These are phyloP conservation scores for Venturia carpophila DNA, from an alignment of 2,329 filamentous ascomycete species.

Conservation along the genomic window DNA sequence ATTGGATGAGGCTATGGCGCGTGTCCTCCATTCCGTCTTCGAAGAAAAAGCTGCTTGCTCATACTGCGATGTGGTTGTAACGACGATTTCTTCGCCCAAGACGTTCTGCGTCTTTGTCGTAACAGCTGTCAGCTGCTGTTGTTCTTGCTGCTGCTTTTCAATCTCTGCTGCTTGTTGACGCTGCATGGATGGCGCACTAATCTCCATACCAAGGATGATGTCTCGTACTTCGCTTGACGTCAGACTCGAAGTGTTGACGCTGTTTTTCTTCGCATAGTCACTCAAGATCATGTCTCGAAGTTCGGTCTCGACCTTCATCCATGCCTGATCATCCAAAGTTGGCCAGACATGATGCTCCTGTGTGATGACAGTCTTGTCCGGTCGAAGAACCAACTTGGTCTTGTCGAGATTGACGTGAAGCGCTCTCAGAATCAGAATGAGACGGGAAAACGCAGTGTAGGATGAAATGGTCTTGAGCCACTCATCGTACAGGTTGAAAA, in stretches of 20 bases:
- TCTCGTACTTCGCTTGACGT: conserved; percentile 96
- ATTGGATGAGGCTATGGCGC: conserved; percentile 94
- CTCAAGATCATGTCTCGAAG: conserved; percentile 92
- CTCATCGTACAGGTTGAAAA: conserved; percentile 98
- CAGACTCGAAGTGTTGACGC: conserved; percentile 94
- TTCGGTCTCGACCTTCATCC: conserved; percentile 99
- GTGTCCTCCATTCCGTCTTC: conserved; percentile 96
- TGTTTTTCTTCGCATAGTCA: conserved; percentile 99
- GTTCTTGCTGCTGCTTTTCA: conserved; percentile 96
- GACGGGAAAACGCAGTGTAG: conserved; percentile 94
- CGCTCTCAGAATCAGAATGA: conserved; percentile 87
- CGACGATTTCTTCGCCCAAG: conserved; percentile 94
- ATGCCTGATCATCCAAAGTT: conserved; percentile 85
- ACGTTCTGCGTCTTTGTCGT: conserved; percentile 98
- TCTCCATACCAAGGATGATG: conserved; percentile 99
- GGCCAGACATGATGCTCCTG: conserved; percentile 99
- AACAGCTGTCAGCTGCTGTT: conserved; percentile 90
- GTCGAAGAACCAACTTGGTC: conserved; percentile 88
- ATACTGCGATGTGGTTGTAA: conserved; percentile 95
- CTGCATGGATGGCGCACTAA: conserved; percentile 95
- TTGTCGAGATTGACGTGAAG: conserved; percentile 98
- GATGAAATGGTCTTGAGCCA: conserved; percentile 98
- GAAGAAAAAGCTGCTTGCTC: conserved; percentile 97
- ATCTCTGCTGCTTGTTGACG: conserved; percentile 97
- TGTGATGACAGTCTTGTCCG: conserved; percentile 96